Percentiles rank a stretch among this genome's conserved stretches.
Conservation (phyloP, 73 alveolate genomes). For the Paraurostyla sp. region DNA sequence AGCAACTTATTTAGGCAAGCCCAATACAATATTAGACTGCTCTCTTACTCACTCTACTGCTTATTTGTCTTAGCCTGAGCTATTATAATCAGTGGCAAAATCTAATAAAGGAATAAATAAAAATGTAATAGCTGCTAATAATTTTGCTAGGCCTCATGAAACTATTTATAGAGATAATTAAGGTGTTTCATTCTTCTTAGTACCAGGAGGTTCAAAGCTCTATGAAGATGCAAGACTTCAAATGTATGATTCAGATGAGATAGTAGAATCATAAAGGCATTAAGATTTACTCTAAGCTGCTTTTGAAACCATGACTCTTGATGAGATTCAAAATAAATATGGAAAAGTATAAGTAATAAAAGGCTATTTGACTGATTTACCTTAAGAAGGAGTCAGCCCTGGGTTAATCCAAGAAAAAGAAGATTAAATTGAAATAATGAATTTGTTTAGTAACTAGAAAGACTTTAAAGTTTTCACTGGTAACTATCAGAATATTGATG, state of each 20-base stretch:
- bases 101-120: neutral
- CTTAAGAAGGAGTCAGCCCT: neutral
- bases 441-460: neutral
- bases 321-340: slow-evolving; percentile 4
- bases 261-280: slow-evolving; percentile 1
- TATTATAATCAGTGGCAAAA: neutral
- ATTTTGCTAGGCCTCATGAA: slow-evolving; percentile 55
- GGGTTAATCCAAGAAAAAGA: neutral
- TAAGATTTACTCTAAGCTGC: slow-evolving; percentile 3
- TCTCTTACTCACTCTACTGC: slow-evolving; percentile 47
- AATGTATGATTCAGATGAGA: neutral
- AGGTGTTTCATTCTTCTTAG: neutral
- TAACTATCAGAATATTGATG: neutral
- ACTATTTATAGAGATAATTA: slow-evolving; percentile 31
- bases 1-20: neutral
- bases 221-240: slow-evolving; percentile 34
- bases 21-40: slow-evolving; percentile 18
- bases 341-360: slow-evolving; percentile 10
- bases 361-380: neutral
- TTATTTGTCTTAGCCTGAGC: slow-evolving; percentile 5
- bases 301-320: slow-evolving; percentile 19
- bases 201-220: slow-evolving; percentile 24
- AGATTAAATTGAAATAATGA: neutral
- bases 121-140: neutral
- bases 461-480: neutral